Base-by-base conservation (phyloP, 495 filamentous ascomycete genomes). In the Penicillium atrosanguineum region DNA sequence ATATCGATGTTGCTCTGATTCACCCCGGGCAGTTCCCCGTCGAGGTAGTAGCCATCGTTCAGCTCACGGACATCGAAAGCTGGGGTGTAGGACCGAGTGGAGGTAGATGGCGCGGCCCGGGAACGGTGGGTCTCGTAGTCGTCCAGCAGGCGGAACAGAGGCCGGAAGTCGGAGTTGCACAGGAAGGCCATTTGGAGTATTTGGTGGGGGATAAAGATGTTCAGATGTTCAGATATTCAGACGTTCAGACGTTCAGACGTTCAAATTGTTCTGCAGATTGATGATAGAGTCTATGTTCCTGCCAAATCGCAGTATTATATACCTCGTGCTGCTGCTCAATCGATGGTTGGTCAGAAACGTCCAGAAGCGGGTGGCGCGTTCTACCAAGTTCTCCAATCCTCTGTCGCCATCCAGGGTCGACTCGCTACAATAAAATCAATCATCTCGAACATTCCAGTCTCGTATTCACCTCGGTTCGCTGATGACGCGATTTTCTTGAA, bases 11-110 rank as follows among this genome's bases (percentile, higher is more conserved):
- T 78, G 52, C 87, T 81, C 63, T 89, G 87, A 44, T 88, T 81
- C 43, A 91, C 78, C 37, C 93, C 93, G 0, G 93, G 90, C 0
- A 96, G 80, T 69, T 96, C 93, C 60, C 91, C 91, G 61, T 94
- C 84, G 2, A 97, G 84, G 60, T 91, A 81, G 69, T 93, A 97
- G 59, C 65, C 66, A 14, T 83, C 63, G 39, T 79, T 74, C 2
- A 76, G 69, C 71, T 96, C 91, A 51, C 80, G 79, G 42, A 95
- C 79, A 64, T 97, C 92, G 71, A 97, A 96, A 55, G 82, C 82
- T 1, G 90, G 90, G 8, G 73, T 67, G 75, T 90, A 91, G 44
- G 78, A 71, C 20, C 23, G 61, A 41, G 31, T 28, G 14, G 23
- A 34, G 29, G 51, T 38, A 44, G 4, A 19, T 2, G 34, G 44